Evolutionary conservation across 345 rosid genomes (phyloP).

Genomic region (Sisymbrium altissimum): DNA sequence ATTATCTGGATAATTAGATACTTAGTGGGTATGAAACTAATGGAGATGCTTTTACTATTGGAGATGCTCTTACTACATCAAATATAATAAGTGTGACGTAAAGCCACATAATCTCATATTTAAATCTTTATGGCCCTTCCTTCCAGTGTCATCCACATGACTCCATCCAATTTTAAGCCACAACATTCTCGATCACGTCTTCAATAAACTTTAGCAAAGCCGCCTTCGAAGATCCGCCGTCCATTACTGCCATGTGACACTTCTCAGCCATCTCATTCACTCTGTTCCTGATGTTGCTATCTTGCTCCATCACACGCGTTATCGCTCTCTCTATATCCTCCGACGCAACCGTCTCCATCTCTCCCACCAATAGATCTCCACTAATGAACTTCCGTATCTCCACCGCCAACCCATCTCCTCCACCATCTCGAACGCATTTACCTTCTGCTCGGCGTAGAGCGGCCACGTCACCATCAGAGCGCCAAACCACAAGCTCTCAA

Average conservation of each 20-base stretch:
- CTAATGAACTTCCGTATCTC: conserved; percentile 35
- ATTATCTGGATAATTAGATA: too few relatives aligned
- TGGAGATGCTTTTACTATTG: too few relatives aligned
- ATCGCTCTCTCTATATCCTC: conserved; percentile 46
- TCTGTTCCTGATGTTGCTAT: conserved; percentile 26
- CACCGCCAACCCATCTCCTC: conserved; percentile 42
- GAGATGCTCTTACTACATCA: too few relatives aligned
- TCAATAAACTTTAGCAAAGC: conserved; percentile 34
- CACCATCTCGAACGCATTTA: conserved; percentile 50
- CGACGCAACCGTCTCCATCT: conserved; percentile 27
- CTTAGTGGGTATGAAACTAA: too few relatives aligned
- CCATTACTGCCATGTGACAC: conserved; percentile 30
- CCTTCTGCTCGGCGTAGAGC: neutral
- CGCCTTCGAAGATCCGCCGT: conserved; percentile 40
- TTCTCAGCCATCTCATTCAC: conserved; percentile 33
- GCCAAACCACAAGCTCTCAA: conserved; percentile 59
- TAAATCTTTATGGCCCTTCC: too few relatives aligned
- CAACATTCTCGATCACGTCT: conserved; percentile 21
- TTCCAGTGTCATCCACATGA: too few relatives aligned
- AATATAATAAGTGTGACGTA: too few relatives aligned
- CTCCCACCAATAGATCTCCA: neutral
- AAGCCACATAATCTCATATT: too few relatives aligned
- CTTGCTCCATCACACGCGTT: conserved; percentile 34
- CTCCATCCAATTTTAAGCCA: neutral
- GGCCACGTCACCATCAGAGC: conserved; percentile 62